Conservation (phyloP, 1,284 basidiomycete species). For the Puccinia horiana region DNA sequence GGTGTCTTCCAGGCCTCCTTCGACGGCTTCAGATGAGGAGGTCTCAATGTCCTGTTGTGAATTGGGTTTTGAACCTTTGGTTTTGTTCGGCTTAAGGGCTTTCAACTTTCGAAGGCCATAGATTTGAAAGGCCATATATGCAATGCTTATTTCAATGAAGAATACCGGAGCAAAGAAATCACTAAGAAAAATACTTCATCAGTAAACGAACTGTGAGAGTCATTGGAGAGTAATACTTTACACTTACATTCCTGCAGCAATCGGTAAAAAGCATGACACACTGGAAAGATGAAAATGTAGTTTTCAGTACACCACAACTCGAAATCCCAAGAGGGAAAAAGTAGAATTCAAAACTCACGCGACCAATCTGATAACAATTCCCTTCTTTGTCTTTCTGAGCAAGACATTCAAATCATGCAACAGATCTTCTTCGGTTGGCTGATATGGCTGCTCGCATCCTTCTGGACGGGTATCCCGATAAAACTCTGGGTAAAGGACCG, state of each 20-base stretch:
- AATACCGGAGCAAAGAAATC: slow-evolving; percentile 49
- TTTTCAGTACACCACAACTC: neutral
- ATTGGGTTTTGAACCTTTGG: neutral
- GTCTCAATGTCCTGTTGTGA: neutral
- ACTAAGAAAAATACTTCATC: neutral
- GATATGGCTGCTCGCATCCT: slow-evolving; percentile 40
- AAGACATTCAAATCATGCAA: slow-evolving; percentile 37
- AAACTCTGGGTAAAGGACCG: slow-evolving; percentile 10
- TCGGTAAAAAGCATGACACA: slow-evolving; percentile 33
- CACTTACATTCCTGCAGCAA: slow-evolving; percentile 42
- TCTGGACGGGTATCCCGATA: neutral
- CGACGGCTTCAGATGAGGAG: neutral
- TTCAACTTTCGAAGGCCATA: slow-evolving; percentile 39
- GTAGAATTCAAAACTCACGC: neutral
- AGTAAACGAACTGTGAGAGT: neutral
- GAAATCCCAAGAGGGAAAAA: neutral
- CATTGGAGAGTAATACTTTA: neutral
- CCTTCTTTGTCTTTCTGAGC: slow-evolving; percentile 31
- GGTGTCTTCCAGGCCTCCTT: neutral
- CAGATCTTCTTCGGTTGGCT: slow-evolving; percentile 39
- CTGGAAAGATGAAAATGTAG: neutral
- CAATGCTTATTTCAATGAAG: slow-evolving; percentile 39
- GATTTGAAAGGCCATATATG: slow-evolving; percentile 48
- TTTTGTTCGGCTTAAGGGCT: slow-evolving; percentile 2
- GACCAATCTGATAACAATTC: slow-evolving; percentile 26